Conservation (phyloP, 805 yeast genomes). For the Maudiozyma barnettii region DNA sequence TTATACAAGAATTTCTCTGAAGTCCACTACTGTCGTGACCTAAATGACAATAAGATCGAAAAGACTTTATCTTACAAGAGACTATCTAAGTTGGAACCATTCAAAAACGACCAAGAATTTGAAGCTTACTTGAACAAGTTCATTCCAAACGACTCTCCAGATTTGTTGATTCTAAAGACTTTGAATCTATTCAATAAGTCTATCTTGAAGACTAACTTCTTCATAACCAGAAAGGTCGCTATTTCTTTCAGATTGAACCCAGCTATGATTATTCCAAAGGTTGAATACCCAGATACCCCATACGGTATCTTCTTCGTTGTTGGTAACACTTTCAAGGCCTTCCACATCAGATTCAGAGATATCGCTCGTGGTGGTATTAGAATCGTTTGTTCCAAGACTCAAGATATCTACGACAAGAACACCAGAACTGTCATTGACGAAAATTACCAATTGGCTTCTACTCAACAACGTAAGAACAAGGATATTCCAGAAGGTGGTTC, state of each 20-base stretch:
- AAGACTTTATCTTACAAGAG: conserved; percentile 83
- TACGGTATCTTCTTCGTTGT: conserved; percentile 93
- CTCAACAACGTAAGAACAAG: conserved; percentile 94
- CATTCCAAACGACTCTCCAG: conserved; percentile 70
- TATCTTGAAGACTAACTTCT: conserved; percentile 87
- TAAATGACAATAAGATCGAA: conserved; percentile 37
- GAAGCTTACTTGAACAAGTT: conserved; percentile 54
- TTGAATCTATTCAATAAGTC: conserved; percentile 77
- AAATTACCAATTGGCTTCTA: conserved; percentile 88
- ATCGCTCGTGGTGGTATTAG: conserved; percentile 98
- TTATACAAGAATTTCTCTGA: conserved; percentile 88
- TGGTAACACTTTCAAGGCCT: conserved; percentile 94
- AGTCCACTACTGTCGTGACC: conserved; percentile 64
- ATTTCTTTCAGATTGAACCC: conserved; percentile 88
- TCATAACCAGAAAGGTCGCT: conserved; percentile 89
- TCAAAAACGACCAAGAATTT: conserved; percentile 66
- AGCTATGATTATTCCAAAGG: conserved; percentile 58
- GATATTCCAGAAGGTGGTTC: conserved; percentile 99
- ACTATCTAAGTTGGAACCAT: conserved; percentile 65
- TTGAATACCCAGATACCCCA: conserved; percentile 88
- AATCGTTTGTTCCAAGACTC: conserved; percentile 78
- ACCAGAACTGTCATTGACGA: conserved; percentile 88
- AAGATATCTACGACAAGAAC: conserved; percentile 77
- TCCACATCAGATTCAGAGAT: conserved; percentile 94
- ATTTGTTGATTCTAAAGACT: conserved; percentile 69